A percentile compares a stretch with the other conserved stretches of the same genome.
Conservation (phyloP, 2,329 filamentous ascomycete genomes). For the Fusarium mangiferae region DNA sequence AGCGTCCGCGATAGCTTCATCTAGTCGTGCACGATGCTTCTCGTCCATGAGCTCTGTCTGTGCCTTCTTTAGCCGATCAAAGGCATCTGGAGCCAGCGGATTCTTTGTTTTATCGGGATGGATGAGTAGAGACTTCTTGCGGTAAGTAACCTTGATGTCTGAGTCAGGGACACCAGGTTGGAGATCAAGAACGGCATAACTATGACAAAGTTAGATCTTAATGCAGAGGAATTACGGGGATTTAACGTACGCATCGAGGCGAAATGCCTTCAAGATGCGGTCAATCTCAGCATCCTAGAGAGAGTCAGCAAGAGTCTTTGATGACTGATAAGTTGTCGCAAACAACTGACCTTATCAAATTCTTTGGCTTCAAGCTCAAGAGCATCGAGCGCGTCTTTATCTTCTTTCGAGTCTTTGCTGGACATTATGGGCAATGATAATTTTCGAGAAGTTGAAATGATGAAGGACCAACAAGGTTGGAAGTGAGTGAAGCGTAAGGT, state of each 20-base stretch:
- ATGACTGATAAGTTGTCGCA: constrained; percentile 30
- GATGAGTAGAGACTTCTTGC: constrained; percentile 98
- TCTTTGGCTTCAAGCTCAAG: constrained; percentile 89
- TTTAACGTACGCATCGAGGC: constrained; percentile 67
- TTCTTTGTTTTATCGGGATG: constrained; percentile 98
- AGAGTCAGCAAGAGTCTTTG: constrained; percentile 31
- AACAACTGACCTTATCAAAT: constrained; percentile 79
- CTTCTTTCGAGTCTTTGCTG: constrained; percentile 58
- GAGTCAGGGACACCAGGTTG: constrained; percentile 95
- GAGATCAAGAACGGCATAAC: constrained; percentile 93
- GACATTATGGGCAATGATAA: constrained; percentile 48
- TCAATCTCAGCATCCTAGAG: constrained; percentile 91
- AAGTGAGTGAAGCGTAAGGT: not conserved
- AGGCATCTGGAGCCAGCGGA: constrained; percentile 89
- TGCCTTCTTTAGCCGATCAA: constrained; percentile 95
- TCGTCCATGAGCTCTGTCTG: constrained; percentile 93
- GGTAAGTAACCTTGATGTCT: constrained; percentile 94
- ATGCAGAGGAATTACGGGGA: not conserved
- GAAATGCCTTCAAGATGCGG: constrained; percentile 90
- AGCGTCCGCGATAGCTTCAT: constrained; percentile 96
- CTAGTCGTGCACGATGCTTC: constrained; percentile 85
- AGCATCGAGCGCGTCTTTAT: constrained; percentile 80
- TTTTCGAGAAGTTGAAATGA: constrained; percentile 4
- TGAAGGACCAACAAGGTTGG: constrained; percentile 1
- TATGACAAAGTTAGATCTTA: constrained; percentile 47